Conservation (phyloP, 2,329 filamentous ascomycete genomes). For the Alternaria longipes region DNA sequence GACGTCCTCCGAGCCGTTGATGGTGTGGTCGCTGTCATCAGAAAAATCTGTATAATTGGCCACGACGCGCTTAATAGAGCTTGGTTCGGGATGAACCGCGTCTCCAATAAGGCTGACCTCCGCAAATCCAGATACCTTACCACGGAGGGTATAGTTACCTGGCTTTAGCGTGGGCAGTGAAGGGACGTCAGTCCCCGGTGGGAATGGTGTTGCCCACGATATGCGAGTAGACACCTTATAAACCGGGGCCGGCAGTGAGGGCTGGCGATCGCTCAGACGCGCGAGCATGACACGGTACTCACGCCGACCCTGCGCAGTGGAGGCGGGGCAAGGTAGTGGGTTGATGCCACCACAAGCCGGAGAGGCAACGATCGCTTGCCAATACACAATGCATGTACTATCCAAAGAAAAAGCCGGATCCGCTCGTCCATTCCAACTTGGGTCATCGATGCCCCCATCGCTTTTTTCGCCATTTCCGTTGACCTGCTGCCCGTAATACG, state of each 20-base stretch:
- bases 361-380: slow-evolving; percentile 50
- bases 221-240: slow-evolving; percentile 40
- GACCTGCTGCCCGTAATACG: slow-evolving; percentile 56
- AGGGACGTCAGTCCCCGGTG: slow-evolving; percentile 22
- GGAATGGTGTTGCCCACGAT: slow-evolving; percentile 50
- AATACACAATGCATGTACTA: slow-evolving; percentile 56
- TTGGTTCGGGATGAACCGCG: neutral
- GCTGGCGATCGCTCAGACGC: slow-evolving; percentile 45
- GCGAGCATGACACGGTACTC: slow-evolving; percentile 57
- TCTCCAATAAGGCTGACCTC: slow-evolving; percentile 23
- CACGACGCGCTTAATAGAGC: slow-evolving; percentile 38
- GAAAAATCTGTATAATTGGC: slow-evolving; percentile 52
- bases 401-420: slow-evolving; percentile 57
- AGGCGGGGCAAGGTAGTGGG: slow-evolving; percentile 54
- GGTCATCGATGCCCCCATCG: slow-evolving; percentile 50
- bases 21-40: slow-evolving; percentile 45
- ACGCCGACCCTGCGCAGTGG: slow-evolving; percentile 52
- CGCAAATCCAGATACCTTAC: slow-evolving; percentile 21
- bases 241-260: slow-evolving; percentile 29
- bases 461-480: slow-evolving; percentile 46
- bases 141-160: slow-evolving; percentile 25
- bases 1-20: slow-evolving; percentile 51
- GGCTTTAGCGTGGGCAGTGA: neutral
- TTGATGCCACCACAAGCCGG: slow-evolving; percentile 58
- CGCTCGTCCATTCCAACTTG: slow-evolving; percentile 60